These are phyloP conservation scores for Kurtzmaniella natalensis DNA, from an alignment of 1,139 yeast species.

Conservation along the genomic window DNA sequence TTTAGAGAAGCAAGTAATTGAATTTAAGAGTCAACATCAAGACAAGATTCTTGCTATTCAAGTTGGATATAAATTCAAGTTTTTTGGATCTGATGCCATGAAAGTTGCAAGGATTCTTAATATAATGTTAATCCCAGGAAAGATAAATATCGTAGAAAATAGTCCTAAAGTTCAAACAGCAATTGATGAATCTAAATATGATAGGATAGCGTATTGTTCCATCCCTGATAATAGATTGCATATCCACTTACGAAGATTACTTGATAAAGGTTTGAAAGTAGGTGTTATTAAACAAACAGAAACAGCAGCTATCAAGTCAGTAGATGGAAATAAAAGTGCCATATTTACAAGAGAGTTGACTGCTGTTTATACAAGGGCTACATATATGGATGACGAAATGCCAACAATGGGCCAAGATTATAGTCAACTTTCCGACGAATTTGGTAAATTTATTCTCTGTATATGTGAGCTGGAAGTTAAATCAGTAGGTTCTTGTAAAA, in stretches of 20 bases:
- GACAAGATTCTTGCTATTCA: slow-evolving; percentile 78
- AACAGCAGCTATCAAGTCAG: slow-evolving; percentile 62
- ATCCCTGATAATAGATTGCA: slow-evolving; percentile 76
- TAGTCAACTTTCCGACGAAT: slow-evolving; percentile 15
- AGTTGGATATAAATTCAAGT: slow-evolving; percentile 87
- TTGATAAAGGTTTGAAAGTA: slow-evolving; percentile 65
- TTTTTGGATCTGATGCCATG: slow-evolving; percentile 81
- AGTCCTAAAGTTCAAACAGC: neutral
- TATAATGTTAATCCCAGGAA: slow-evolving; percentile 70
- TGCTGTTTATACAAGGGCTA: slow-evolving; percentile 76
- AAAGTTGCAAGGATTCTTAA: slow-evolving; percentile 62
- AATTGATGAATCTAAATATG: slow-evolving; percentile 35
- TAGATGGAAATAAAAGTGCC: slow-evolving; percentile 38
- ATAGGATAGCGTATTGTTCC: slow-evolving; percentile 75
- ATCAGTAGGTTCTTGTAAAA: slow-evolving; percentile 13
- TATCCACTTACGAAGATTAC: slow-evolving; percentile 64
- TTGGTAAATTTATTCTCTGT: slow-evolving; percentile 29
- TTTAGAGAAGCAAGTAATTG: slow-evolving; percentile 69
- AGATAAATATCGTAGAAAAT: slow-evolving; percentile 44
- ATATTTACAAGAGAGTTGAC: slow-evolving; percentile 69
- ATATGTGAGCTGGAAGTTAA: slow-evolving; percentile 15
- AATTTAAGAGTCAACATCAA: slow-evolving; percentile 51
- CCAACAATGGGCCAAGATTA: slow-evolving; percentile 13
- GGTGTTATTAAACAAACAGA: slow-evolving; percentile 88
- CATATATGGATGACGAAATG: slow-evolving; percentile 66